phyloP scores from a whole-genome alignment of 2,329 filamentous ascomycete genomes.

The Monosporascus sp. region DNA sequence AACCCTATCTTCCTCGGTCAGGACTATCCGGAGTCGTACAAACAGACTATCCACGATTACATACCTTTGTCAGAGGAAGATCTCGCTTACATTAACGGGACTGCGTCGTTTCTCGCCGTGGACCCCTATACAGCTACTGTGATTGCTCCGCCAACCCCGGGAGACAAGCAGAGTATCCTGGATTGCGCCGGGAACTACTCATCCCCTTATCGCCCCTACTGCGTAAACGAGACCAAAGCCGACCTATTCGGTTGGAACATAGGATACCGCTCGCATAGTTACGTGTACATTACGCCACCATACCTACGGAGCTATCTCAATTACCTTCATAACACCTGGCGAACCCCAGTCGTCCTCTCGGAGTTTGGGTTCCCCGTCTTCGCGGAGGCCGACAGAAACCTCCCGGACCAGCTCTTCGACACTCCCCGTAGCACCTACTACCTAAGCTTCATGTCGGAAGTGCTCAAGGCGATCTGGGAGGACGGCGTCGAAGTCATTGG shows the following conservation, averaged over 20 bases:
- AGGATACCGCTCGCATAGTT: constrained; percentile 49
- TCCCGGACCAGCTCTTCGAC: constrained; percentile 49
- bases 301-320: constrained; percentile 51
- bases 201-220: constrained; percentile 44
- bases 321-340: constrained; percentile 57
- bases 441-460: constrained; percentile 46
- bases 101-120: constrained; percentile 50
- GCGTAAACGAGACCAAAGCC: constrained; percentile 41
- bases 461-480: constrained; percentile 49
- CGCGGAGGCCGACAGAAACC: constrained; percentile 35
- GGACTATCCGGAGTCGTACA: constrained; percentile 44
- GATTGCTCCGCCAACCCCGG: constrained; percentile 39
- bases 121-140: constrained; percentile 47
- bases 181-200: constrained; percentile 42
- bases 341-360: constrained; percentile 39
- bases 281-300: constrained; percentile 53
- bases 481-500: constrained; percentile 51
- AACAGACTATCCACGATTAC: constrained; percentile 39
- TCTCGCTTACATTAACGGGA: constrained; percentile 43
- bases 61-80: constrained; percentile 42
- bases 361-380: constrained; percentile 56
- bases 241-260: constrained; percentile 52
- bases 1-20: constrained; percentile 47
- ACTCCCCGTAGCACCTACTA: constrained; percentile 50
- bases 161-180: constrained; percentile 37